Evolutionary conservation across 768 basidiomycete genomes (phyloP).

Genomic region (Hygrocybe coccinea): DNA sequence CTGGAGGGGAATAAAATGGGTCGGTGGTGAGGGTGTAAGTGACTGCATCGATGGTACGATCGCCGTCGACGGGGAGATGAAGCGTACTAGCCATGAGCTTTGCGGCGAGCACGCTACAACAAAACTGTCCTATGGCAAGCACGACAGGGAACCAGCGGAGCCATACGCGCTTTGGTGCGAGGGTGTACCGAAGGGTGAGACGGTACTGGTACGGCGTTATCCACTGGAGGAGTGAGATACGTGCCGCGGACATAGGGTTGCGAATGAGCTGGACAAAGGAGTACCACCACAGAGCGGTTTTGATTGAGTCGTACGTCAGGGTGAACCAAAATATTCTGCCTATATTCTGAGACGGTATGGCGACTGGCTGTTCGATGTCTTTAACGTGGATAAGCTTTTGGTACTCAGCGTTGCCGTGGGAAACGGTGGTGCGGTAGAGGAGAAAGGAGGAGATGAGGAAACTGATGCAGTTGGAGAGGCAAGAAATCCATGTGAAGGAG

Average conservation of each 20-base stretch:
- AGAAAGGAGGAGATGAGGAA: constrained; percentile 1
- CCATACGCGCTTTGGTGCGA: not conserved
- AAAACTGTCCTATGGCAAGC: not conserved
- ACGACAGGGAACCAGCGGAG: not conserved
- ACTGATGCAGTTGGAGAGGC: not conserved
- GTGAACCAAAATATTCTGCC: not conserved
- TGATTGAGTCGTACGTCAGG: not conserved
- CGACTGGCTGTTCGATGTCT: not conserved
- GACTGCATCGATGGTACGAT: not conserved
- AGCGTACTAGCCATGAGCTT: not conserved
- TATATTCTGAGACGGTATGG: not conserved
- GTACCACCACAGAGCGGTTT: not conserved
- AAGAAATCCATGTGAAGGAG: not conserved
- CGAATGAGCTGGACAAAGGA: not conserved
- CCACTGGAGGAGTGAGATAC: not conserved
- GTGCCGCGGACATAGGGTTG: not conserved
- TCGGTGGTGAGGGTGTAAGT: constrained; percentile 1
- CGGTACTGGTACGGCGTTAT: not conserved
- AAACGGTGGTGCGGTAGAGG: not conserved
- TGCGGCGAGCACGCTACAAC: not conserved
- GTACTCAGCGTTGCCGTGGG: not conserved
- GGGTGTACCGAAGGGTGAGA: not conserved
- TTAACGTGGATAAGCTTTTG: not conserved
- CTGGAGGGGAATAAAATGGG: not conserved
- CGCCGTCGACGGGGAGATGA: not conserved